Conservation (phyloP, 176 grass and related monocot genomes). For the Lolium rigidum region DNA sequence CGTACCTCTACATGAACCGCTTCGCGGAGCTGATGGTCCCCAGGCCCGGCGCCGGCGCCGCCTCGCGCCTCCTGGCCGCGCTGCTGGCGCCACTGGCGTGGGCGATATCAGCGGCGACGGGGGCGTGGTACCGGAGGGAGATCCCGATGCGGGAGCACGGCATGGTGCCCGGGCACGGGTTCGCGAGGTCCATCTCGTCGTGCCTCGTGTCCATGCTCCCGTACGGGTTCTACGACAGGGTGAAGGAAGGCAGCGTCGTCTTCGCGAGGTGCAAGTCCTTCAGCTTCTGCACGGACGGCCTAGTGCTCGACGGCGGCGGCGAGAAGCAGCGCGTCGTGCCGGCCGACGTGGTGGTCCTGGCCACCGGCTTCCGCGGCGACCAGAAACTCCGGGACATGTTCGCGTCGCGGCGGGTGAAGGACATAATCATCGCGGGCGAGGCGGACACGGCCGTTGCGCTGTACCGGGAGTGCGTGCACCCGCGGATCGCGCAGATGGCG, state of each 20-base stretch:
- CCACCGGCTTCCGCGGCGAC: constrained; percentile 73
- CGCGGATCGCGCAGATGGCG: constrained; percentile 63
- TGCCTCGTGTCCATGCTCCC: no score
- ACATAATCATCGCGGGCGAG: constrained; percentile 45
- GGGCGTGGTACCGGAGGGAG: constrained; percentile 47
- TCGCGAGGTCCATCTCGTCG: constrained; percentile 35
- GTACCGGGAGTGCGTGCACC: constrained; percentile 74
- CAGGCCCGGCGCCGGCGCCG: no score
- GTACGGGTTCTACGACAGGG: no score
- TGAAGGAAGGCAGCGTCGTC: constrained; percentile 53
- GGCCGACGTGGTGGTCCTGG: constrained; percentile 65
- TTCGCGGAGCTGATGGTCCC: no score
- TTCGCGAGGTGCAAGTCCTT: constrained; percentile 22
- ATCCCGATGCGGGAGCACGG: constrained; percentile 55
- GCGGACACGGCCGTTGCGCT: no score
- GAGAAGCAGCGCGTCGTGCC: no score
- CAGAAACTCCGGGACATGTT: constrained; percentile 67
- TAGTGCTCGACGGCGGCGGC: constrained; percentile 47
- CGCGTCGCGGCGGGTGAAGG: constrained; percentile 43
- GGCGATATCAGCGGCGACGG: constrained; percentile 45
- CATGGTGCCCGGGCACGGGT: constrained; percentile 55
- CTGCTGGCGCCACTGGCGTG: no score
- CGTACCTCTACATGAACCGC: no score
- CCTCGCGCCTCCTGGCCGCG: constrained; percentile 43
- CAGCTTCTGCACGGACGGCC: constrained; percentile 56